These are phyloP conservation scores for Martensiomyces pterosporus DNA, from an alignment of 192 early-diverging fungal genomes.

Conservation along the genomic window DNA sequence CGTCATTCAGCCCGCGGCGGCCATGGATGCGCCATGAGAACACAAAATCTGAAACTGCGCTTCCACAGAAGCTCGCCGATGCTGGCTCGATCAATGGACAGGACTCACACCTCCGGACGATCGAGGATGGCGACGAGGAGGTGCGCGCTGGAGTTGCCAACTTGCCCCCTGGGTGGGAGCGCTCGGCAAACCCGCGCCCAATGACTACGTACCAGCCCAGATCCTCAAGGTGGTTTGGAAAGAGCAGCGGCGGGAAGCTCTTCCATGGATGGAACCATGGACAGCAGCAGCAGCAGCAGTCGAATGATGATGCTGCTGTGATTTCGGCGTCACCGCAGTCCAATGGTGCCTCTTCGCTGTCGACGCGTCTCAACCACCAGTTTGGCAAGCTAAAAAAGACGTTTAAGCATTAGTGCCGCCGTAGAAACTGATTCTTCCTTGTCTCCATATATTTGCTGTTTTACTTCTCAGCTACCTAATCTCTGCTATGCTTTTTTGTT, in stretches of 20 bases:
- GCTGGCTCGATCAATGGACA: neutral
- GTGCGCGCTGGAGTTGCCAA: conserved; percentile 9
- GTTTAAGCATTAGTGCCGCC: conserved; percentile 5
- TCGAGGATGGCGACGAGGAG: neutral
- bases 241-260: conserved; percentile 1
- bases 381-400: conserved; percentile 39
- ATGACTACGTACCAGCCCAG: conserved; percentile 31
- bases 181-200: conserved; percentile 25
- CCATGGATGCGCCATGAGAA: conserved; percentile 41
- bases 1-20: conserved; percentile 9
- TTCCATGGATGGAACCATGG: neutral
- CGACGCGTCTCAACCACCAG: conserved; percentile 34
- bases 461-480: neutral
- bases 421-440: neutral
- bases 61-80: conserved; percentile 7
- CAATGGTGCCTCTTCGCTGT: conserved; percentile 10
- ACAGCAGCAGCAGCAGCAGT: conserved; percentile 1
- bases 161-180: conserved; percentile 34
- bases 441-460: neutral
- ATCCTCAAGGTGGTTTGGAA: conserved; percentile 27
- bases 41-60: conserved; percentile 33
- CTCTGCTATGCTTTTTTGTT: no score
- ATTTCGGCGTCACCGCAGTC: conserved; percentile 12
- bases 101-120: neutral
- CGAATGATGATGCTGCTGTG: conserved; percentile 5